These are phyloP conservation scores for Tympanopsis confertula DNA, from an alignment of 2,329 filamentous ascomycete species.

Conservation along the genomic window DNA sequence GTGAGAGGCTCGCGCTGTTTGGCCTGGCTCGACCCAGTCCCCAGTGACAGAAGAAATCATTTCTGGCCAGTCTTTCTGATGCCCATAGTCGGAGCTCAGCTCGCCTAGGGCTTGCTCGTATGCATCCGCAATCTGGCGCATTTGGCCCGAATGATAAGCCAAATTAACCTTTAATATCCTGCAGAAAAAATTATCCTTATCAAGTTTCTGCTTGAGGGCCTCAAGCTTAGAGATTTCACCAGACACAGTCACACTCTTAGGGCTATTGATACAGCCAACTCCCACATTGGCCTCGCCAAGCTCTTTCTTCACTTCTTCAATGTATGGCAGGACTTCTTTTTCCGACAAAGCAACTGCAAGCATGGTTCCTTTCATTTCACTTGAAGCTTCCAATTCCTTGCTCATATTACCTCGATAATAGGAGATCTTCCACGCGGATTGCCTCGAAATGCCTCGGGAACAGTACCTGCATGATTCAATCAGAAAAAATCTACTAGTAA, in stretches of 20 bases:
- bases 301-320: background rate
- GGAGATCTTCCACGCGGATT: slow-evolving; percentile 8
- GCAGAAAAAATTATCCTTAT: background rate
- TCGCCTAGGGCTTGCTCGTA: too few relatives aligned
- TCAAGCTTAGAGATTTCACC: background rate
- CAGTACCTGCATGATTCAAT: slow-evolving; percentile 2
- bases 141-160: too few relatives aligned
- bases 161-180: too few relatives aligned
- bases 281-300: background rate
- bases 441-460: slow-evolving; percentile 8
- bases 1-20: too few relatives aligned
- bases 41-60: too few relatives aligned
- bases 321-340: background rate
- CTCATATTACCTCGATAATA: slow-evolving; percentile 9
- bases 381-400: background rate
- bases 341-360: background rate
- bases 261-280: background rate
- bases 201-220: background rate
- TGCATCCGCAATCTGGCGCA: too few relatives aligned
- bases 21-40: too few relatives aligned
- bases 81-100: too few relatives aligned
- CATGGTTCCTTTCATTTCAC: background rate
- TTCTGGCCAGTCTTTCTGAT: too few relatives aligned
- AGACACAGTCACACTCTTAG: background rate
- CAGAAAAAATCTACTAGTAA: background rate